phyloP scores from a whole-genome alignment of 1,284 basidiomycete species.

The Tilletia setariae region DNA sequence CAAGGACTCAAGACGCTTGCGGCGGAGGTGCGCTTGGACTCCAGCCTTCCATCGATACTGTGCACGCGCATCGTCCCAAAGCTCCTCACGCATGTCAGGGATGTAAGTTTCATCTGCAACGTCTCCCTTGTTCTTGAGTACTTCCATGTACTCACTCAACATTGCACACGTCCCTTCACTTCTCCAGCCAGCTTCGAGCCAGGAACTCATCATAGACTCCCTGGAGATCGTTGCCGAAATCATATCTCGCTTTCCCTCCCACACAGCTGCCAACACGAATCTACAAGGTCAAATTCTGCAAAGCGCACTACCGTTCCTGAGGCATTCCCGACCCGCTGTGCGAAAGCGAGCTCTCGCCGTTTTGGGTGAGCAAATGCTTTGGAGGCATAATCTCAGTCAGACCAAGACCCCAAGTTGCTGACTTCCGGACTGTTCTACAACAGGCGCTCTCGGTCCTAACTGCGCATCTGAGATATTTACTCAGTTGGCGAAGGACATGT shows the following conservation, averaged over 20 bases:
- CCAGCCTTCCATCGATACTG: constrained; percentile 72
- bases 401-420: too few relatives aligned
- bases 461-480: constrained; percentile 44
- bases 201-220: constrained; percentile 80
- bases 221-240: constrained; percentile 87
- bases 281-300: constrained; percentile 64
- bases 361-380: constrained; percentile 57
- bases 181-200: constrained; percentile 66
- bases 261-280: constrained; percentile 55
- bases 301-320: constrained; percentile 61
- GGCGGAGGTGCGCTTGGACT: constrained; percentile 75
- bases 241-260: constrained; percentile 63
- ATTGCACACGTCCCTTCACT: constrained; percentile 20
- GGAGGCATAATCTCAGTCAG: too few relatives aligned
- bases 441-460: constrained; percentile 1
- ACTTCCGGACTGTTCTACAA: too few relatives aligned
- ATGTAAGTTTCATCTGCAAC: background rate
- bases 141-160: background rate
- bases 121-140: too few relatives aligned
- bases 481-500: constrained; percentile 33
- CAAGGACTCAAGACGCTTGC: constrained; percentile 92
- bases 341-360: constrained; percentile 65
- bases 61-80: constrained; percentile 82
- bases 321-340: constrained; percentile 34
- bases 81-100: constrained; percentile 62